A percentile compares a stretch with the other conserved stretches of the same genome.
These are phyloP conservation scores for Penicillium angulare DNA, from an alignment of 495 filamentous ascomycete species.

Conservation along the genomic window DNA sequence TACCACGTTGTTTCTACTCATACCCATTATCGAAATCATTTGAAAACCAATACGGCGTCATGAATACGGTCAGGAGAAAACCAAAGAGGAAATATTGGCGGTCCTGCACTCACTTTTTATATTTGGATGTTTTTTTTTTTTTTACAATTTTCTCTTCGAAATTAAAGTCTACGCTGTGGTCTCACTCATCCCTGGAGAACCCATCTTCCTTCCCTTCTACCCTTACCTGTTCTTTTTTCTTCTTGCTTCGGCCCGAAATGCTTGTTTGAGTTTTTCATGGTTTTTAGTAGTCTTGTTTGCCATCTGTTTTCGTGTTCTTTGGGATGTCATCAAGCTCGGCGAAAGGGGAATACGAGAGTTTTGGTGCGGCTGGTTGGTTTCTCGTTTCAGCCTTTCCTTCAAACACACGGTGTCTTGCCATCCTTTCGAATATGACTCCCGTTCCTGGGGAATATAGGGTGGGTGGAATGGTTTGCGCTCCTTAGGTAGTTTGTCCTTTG, in stretches of 20 bases:
- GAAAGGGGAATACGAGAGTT: slow-evolving; percentile 14
- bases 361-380: neutral
- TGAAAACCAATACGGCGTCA: slow-evolving; percentile 28
- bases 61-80: slow-evolving; percentile 19
- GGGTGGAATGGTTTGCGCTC: slow-evolving; percentile 19
- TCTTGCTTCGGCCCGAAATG: neutral
- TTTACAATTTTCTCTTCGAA: too few species aligned
- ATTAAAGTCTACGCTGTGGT: too few species aligned
- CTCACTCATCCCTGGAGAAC: neutral
- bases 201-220: neutral
- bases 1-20: slow-evolving; percentile 22
- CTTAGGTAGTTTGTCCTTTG: slow-evolving; percentile 3
- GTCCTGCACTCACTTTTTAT: neutral
- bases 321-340: slow-evolving; percentile 9
- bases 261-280: too few species aligned
- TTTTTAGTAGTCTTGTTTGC: neutral
- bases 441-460: too few species aligned
- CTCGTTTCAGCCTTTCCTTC: neutral
- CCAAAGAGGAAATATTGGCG: slow-evolving; percentile 6
- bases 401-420: slow-evolving; percentile 1
- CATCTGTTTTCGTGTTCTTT: neutral
- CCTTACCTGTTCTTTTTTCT: neutral
- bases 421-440: too few species aligned
- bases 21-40: slow-evolving; percentile 30
- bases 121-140: neutral